A percentile compares a stretch with the other conserved stretches of the same genome.
phyloP scores from a whole-genome alignment of 345 rosid species.

The Gossypium thurberi region DNA sequence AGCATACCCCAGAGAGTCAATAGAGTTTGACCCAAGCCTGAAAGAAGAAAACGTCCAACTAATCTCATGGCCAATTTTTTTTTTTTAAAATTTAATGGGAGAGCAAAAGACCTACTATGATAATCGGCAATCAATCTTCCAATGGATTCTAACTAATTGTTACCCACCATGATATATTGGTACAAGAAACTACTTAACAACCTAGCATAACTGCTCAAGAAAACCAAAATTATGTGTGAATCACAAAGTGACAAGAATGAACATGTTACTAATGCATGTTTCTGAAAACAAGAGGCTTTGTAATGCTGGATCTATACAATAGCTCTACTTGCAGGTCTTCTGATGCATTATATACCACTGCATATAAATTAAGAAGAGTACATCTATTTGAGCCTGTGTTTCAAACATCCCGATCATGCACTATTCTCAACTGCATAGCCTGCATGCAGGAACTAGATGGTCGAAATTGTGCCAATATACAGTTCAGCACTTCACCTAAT shows the following conservation, averaged over 20 bases:
- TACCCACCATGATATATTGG: neutral
- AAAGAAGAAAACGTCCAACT: slow-evolving; percentile 15
- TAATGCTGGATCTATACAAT: neutral
- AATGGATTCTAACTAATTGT: slow-evolving; percentile 1
- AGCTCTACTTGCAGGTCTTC: slow-evolving; percentile 1
- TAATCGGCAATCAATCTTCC: neutral
- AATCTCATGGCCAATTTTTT: neutral
- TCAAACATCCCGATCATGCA: neutral
- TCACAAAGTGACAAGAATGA: neutral
- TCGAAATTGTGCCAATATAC: neutral
- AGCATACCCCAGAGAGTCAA: slow-evolving; percentile 47
- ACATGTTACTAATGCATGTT: neutral
- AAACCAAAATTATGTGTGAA: neutral
- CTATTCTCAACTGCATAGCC: neutral
- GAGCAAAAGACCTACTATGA: neutral
- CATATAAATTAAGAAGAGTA: neutral
- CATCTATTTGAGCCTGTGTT: neutral
- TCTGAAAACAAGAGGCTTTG: neutral
- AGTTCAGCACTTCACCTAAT: neutral
- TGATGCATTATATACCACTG: neutral
- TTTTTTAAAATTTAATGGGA: neutral
- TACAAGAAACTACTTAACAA: neutral
- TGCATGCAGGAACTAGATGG: neutral
- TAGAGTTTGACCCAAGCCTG: slow-evolving; percentile 40
- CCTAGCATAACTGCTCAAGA: neutral